Conservation (phyloP, 169 alveolate genomes). For the Babesia caballi region DNA sequence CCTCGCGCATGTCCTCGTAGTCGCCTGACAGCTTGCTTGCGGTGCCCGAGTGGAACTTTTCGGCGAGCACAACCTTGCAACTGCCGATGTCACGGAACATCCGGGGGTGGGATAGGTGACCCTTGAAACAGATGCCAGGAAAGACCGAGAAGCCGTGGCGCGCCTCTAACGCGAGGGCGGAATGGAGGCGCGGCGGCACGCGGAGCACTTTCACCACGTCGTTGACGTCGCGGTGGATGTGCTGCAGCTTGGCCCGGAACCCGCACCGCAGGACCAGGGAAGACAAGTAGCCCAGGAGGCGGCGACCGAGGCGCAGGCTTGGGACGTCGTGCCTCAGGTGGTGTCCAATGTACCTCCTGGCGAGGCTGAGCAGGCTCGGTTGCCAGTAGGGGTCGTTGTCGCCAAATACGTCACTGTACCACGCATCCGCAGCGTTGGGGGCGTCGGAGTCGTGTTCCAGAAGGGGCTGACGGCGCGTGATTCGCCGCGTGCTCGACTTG, state of each 20-base stretch:
- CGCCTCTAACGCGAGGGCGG: slow-evolving; percentile 5
- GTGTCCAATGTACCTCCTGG: slow-evolving; percentile 15
- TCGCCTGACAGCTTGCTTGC: background rate
- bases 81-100: background rate
- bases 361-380: slow-evolving; percentile 6
- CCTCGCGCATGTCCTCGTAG: slow-evolving; percentile 29
- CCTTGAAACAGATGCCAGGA: slow-evolving; percentile 36
- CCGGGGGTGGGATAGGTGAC: slow-evolving; percentile 27
- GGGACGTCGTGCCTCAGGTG: slow-evolving; percentile 4
- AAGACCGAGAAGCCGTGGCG: slow-evolving; percentile 38
- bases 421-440: background rate
- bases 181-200: slow-evolving; percentile 8
- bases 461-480: background rate
- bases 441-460: background rate
- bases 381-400: slow-evolving; percentile 2
- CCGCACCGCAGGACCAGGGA: slow-evolving; percentile 26
- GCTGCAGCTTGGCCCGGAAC: slow-evolving; percentile 48
- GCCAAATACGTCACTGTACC: slow-evolving; percentile 1
- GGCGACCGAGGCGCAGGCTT: background rate
- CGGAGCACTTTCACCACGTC: slow-evolving; percentile 31
- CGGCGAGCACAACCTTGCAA: slow-evolving; percentile 14
- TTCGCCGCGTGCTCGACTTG: background rate
- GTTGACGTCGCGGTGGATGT: slow-evolving; percentile 35
- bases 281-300: slow-evolving; percentile 1
- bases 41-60: background rate